phyloP scores from a whole-genome alignment of 257 asterid species.

The Nyctanthes arbortristis region DNA sequence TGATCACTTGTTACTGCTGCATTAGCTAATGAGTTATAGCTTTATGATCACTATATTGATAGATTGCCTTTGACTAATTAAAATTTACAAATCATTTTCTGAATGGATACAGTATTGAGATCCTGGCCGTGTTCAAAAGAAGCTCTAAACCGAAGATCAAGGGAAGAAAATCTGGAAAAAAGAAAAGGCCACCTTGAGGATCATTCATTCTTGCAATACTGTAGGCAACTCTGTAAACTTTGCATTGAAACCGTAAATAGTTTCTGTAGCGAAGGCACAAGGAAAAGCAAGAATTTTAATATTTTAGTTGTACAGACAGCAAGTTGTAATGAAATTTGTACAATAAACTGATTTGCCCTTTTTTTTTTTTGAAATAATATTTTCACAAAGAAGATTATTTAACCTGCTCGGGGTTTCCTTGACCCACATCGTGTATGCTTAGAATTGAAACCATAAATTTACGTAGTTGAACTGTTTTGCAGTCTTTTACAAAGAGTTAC shows the following conservation, averaged over 20 bases:
- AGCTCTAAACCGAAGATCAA: conserved; percentile 46
- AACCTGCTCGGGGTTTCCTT: conserved; percentile 20
- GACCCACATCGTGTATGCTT: conserved; percentile 31
- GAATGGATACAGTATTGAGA: conserved; percentile 71
- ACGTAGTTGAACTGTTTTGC: no score
- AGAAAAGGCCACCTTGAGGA: conserved; percentile 43
- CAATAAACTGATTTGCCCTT: conserved; percentile 21
- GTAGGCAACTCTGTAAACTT: conserved; percentile 8
- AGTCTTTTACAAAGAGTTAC: no score
- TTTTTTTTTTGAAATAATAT: conserved; percentile 9
- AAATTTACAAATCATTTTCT: conserved; percentile 15
- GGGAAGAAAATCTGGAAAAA: conserved; percentile 60
- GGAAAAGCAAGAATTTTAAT: conserved; percentile 7
- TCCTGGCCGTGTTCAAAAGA: conserved; percentile 83
- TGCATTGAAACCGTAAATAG: neutral
- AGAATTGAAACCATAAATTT: no score
- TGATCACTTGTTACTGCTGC: conserved; percentile 3
- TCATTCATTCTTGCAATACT: conserved; percentile 21
- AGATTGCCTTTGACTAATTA: no score
- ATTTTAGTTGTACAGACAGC: conserved; percentile 16
- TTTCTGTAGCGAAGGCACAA: neutral
- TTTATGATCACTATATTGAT: conserved; percentile 1
- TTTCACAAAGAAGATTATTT: conserved; percentile 23
- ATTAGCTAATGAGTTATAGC: conserved; percentile 17
- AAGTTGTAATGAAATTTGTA: conserved; percentile 24